Evolutionary conservation across 805 yeast genomes (phyloP), one percentile per base, ranked within the genome.

Genomic region (Hanseniaspora thailandica): DNA sequence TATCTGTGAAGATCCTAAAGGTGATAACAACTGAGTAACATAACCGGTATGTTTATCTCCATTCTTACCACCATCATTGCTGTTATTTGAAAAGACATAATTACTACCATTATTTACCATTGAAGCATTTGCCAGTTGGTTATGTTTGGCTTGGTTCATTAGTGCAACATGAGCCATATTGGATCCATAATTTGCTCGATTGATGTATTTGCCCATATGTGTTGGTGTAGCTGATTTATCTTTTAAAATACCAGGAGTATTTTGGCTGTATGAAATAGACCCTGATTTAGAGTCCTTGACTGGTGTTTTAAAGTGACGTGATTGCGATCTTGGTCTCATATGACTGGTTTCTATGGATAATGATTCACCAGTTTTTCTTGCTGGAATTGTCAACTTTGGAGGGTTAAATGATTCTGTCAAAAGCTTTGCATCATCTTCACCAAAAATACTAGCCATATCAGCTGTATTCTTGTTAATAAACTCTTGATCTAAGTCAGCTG

Each of bases 351-450:
- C 52, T 26, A 86, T 84, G 61, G 85, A 93, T 2, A 84, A 77
- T 0, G 90, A 77, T 59, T 81, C 93, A 6, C 94, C 94, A 36
- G 78, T 76, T 58, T 88, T 67, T 0, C 90, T 83, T 0, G 93
- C 84, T 0, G 94, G 89, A 48, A 86, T 85, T 0, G 94, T 84
- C 81, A 85, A 77, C 61, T 69, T 75, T n/a, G 83, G 84, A 1
- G 81, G 78, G 0, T 77, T 71, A 8, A 78, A 78, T 0, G 77
- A 73, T 7, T 71, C 56, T 0, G 68, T 54, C 46, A 66, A 63
- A 12, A 66, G 45, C 48, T 65, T 65, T 2, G 72, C 65, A 31
- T 69, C 71, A 33, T 66, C 69, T 7, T 61, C 64, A 5, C 62
- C 60, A 1, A 69, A 64, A 13, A 66, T 61, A 52, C 71, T 67